Evolutionary conservation across 176 grass and related monocot genomes (phyloP).

Genomic region (Carex myosuroides): DNA sequence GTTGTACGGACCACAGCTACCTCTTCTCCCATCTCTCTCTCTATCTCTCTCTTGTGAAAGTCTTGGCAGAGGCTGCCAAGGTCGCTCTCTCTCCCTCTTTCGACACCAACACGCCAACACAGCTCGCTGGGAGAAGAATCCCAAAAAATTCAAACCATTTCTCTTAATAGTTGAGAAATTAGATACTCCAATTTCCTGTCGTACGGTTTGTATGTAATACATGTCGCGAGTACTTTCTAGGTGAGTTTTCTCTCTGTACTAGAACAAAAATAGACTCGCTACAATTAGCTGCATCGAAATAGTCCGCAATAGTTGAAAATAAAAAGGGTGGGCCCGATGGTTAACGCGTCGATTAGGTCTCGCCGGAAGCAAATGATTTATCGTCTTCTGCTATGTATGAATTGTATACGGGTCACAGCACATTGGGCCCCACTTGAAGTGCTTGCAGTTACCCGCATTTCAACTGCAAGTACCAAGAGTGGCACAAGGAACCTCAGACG

Average conservation of each 20-base stretch:
- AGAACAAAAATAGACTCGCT: background rate
- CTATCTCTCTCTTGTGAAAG: background rate
- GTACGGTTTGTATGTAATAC: background rate
- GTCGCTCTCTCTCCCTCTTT: background rate
- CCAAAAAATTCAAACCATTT: constrained; percentile 9
- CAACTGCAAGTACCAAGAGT: background rate
- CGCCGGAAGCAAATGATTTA: background rate
- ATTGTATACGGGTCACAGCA: background rate
- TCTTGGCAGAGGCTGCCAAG: too few species aligned
- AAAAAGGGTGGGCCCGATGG: background rate
- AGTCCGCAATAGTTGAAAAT: background rate
- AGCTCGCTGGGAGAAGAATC: background rate
- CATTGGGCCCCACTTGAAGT: background rate
- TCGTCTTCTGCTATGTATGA: background rate
- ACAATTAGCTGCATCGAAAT: background rate
- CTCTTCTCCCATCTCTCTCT: constrained; percentile 21
- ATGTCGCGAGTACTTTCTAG: background rate
- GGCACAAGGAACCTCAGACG: background rate
- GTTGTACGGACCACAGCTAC: constrained; percentile 11
- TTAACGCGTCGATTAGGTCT: constrained; percentile 7
- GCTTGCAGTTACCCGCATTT: background rate
- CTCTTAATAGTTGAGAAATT: constrained; percentile 9
- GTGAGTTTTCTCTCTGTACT: background rate
- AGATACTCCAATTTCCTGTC: background rate
- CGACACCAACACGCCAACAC: constrained; percentile 4